phyloP scores from a whole-genome alignment of 2,329 filamentous ascomycete genomes.

The Beauveria rudraprayagi region DNA sequence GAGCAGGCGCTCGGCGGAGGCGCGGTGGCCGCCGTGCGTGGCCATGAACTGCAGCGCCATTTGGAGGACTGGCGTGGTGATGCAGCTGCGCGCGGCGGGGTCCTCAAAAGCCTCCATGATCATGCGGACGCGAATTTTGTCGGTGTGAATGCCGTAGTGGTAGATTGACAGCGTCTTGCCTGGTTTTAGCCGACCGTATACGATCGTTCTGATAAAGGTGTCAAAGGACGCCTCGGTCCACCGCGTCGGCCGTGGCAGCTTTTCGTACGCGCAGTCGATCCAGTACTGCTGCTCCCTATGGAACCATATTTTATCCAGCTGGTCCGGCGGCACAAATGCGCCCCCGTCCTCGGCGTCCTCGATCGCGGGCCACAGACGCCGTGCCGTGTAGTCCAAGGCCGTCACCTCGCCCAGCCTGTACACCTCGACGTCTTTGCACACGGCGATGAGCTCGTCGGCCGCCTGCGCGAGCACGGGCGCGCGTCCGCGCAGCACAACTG shows the following conservation, averaged over 20 bases:
- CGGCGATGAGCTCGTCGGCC: slow-evolving; percentile 25
- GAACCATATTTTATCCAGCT: slow-evolving; percentile 25
- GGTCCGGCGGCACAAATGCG: slow-evolving; percentile 16
- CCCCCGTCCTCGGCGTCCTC: slow-evolving; percentile 17
- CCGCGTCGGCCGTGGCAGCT: slow-evolving; percentile 28
- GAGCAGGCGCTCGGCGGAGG: slow-evolving; percentile 29
- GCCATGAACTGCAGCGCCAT: slow-evolving; percentile 36
- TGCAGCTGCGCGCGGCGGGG: slow-evolving; percentile 21
- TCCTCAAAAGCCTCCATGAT: slow-evolving; percentile 33
- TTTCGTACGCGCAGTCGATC: slow-evolving; percentile 28
- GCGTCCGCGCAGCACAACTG: slow-evolving; percentile 26
- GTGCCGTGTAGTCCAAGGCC: slow-evolving; percentile 26
- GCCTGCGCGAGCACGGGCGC: slow-evolving; percentile 24
- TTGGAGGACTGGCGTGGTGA: slow-evolving; percentile 35
- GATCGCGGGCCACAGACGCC: slow-evolving; percentile 29
- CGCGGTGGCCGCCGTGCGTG: slow-evolving; percentile 26
- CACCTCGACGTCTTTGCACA: slow-evolving; percentile 24
- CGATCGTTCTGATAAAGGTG: slow-evolving; percentile 34
- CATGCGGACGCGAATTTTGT: slow-evolving; percentile 30
- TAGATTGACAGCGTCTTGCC: slow-evolving; percentile 29
- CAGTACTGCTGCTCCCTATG: slow-evolving; percentile 26
- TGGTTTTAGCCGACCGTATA: slow-evolving; percentile 27
- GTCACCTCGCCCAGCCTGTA: slow-evolving; percentile 30
- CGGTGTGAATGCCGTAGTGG: slow-evolving; percentile 24
- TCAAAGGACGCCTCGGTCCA: slow-evolving; percentile 37